These are phyloP conservation scores for Volutella citrinella DNA, from an alignment of 2,329 filamentous ascomycete species.

Conservation along the genomic window DNA sequence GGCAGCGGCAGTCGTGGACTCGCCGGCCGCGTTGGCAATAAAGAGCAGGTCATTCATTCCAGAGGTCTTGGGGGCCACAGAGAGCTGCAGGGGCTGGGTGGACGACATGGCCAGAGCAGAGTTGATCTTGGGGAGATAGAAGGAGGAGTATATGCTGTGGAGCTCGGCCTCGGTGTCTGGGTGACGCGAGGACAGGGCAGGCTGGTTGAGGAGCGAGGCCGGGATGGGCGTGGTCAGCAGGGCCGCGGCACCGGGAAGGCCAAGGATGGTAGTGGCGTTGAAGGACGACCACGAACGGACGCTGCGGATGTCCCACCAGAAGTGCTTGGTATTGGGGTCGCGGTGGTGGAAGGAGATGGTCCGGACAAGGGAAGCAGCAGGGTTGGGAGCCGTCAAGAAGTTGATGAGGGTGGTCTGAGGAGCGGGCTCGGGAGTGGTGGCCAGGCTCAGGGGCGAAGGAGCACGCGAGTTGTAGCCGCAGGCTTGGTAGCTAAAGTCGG, in stretches of 20 bases:
- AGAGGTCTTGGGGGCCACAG: constrained; percentile 36
- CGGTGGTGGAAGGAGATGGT: constrained; percentile 68
- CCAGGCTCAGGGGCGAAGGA: constrained; percentile 41
- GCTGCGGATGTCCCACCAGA: constrained; percentile 95
- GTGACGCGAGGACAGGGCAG: constrained; percentile 56
- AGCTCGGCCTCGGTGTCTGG: constrained; percentile 78
- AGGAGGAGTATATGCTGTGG: constrained; percentile 69
- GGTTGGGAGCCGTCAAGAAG: constrained; percentile 78
- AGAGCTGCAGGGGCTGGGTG: constrained; percentile 57
- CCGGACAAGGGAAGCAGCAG: constrained; percentile 77
- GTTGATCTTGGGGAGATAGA: constrained; percentile 86
- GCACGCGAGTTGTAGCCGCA: constrained; percentile 44
- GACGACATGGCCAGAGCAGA: constrained; percentile 76
- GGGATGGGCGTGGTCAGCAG: constrained; percentile 71
- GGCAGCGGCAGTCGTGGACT: constrained; percentile 53
- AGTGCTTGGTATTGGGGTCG: constrained; percentile 72
- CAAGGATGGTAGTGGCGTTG: constrained; percentile 66
- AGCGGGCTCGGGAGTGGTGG: constrained; percentile 41
- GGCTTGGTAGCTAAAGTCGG: constrained; percentile 42
- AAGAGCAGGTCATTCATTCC: constrained; percentile 57
- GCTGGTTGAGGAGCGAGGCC: constrained; percentile 57
- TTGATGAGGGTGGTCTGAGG: constrained; percentile 68
- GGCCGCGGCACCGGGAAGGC: constrained; percentile 68
- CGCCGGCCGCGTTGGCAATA: constrained; percentile 59
- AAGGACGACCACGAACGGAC: constrained; percentile 81